phyloP scores from a whole-genome alignment of 768 basidiomycete genomes.

The Lactarius akahatsu region DNA sequence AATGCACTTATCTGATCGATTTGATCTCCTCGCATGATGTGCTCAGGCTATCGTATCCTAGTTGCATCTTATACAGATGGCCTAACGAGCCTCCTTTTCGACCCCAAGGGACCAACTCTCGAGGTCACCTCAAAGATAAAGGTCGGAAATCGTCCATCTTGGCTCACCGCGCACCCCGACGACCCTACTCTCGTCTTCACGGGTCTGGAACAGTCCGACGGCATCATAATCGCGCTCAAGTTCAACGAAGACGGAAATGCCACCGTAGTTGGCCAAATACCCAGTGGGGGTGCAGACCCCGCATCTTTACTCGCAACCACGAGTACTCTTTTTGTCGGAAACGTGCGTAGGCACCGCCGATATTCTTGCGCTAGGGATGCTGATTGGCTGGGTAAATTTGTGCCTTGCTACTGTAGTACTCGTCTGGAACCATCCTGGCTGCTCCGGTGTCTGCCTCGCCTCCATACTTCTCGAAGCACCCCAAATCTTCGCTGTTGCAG shows the following conservation, averaged over 20 bases:
- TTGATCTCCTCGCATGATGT: conserved; percentile 26
- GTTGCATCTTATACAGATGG: conserved; percentile 63
- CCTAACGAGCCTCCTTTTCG: conserved; percentile 63
- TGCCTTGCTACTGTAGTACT: conserved; percentile 50
- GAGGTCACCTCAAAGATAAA: conserved; percentile 44
- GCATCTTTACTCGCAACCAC: conserved; percentile 62
- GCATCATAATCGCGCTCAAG: conserved; percentile 58
- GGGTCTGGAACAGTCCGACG: conserved; percentile 66
- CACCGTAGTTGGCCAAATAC: conserved; percentile 45
- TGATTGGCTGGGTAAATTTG: conserved; percentile 7
- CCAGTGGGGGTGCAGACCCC: conserved; percentile 60
- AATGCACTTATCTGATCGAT: background rate
- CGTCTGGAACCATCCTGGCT: conserved; percentile 56
- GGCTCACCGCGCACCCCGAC: conserved; percentile 63
- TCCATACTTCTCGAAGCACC: conserved; percentile 44
- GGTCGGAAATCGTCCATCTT: conserved; percentile 69
- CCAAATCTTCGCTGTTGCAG: conserved; percentile 36
- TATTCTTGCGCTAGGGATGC: background rate
- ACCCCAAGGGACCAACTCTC: conserved; percentile 48
- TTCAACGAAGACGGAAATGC: conserved; percentile 55
- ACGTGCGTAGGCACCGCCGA: conserved; percentile 51
- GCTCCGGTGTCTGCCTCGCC: conserved; percentile 53
- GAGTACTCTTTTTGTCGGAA: conserved; percentile 62
- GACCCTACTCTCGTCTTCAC: conserved; percentile 62
- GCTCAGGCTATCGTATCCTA: conserved; percentile 49